These are phyloP conservation scores for Fusarium secorum DNA, from an alignment of 2,329 filamentous ascomycete species.

Conservation along the genomic window DNA sequence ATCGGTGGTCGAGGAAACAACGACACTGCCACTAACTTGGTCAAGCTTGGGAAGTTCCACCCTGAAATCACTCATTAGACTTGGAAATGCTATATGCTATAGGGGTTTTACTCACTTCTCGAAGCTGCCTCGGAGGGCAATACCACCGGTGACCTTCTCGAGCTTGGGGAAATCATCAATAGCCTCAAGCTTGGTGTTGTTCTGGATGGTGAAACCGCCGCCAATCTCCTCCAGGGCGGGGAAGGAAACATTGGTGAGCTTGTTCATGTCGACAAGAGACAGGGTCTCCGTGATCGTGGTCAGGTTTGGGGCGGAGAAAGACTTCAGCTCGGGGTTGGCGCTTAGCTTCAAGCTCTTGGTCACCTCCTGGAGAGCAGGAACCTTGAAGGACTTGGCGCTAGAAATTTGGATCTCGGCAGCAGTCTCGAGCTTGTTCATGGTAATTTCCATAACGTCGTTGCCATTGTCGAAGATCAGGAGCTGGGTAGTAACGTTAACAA, in stretches of 20 bases:
- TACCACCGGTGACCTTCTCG: slow-evolving; percentile 75
- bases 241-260: slow-evolving; percentile 78
- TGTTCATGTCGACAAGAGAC: slow-evolving; percentile 69
- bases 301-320: slow-evolving; percentile 72
- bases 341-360: slow-evolving; percentile 86
- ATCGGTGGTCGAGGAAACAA: slow-evolving; percentile 70
- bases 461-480: slow-evolving; percentile 85
- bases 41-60: slow-evolving; percentile 72
- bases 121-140: slow-evolving; percentile 88
- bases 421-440: slow-evolving; percentile 79
- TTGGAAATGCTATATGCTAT: background rate
- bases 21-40: slow-evolving; percentile 76
- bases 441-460: slow-evolving; percentile 67
- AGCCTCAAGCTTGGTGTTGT: slow-evolving; percentile 78
- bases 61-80: slow-evolving; percentile 53
- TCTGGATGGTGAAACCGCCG: slow-evolving; percentile 85
- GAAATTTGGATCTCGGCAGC: slow-evolving; percentile 62
- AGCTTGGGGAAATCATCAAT: slow-evolving; percentile 76
- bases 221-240: slow-evolving; percentile 71
- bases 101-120: slow-evolving; percentile 67
- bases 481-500: slow-evolving; percentile 75
- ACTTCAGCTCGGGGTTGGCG: slow-evolving; percentile 72
- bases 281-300: slow-evolving; percentile 66
- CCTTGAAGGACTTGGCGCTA: slow-evolving; percentile 77
- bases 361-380: slow-evolving; percentile 76